phyloP scores from a whole-genome alignment of 208 protist genomes.

The Leishmania aethiopica region DNA sequence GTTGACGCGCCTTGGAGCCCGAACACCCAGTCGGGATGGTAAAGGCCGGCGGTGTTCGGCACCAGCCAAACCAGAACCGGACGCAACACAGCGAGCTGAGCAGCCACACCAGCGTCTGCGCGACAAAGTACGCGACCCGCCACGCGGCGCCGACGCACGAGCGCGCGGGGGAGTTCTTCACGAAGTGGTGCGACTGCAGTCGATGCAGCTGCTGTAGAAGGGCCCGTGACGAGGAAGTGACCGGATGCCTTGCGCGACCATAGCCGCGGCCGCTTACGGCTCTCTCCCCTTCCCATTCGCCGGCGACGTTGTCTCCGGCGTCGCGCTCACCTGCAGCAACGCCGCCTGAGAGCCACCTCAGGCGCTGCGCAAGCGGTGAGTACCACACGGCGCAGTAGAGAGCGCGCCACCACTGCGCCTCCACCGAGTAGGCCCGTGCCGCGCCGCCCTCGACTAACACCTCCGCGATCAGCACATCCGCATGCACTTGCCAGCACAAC shows the following conservation, averaged over 20 bases:
- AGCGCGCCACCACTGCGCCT: constrained; percentile 16
- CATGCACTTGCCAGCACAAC: constrained; percentile 19
- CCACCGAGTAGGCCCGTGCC: neutral
- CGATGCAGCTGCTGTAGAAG: neutral
- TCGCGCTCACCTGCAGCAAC: neutral
- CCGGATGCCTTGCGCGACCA: neutral
- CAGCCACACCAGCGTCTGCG: constrained; percentile 17
- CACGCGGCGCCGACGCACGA: neutral
- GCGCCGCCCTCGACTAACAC: neutral
- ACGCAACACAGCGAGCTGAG: constrained; percentile 15
- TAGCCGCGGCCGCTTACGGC: neutral
- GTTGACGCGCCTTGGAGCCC: too few relatives aligned
- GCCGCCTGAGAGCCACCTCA: constrained; percentile 4
- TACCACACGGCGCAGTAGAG: constrained; percentile 16
- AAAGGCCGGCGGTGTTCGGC: neutral
- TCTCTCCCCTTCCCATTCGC: neutral
- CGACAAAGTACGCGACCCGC: neutral
- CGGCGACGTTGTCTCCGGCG: neutral
- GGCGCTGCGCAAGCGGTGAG: neutral
- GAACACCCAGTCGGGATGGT: neutral
- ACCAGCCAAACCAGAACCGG: constrained; percentile 20
- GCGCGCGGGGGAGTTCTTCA: neutral
- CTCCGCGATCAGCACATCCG: neutral
- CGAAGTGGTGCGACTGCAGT: neutral
- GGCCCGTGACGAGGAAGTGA: neutral